These are phyloP conservation scores for Pythium rhizo-oryzae DNA, from an alignment of 352 stramenopile species.

Conservation along the genomic window DNA sequence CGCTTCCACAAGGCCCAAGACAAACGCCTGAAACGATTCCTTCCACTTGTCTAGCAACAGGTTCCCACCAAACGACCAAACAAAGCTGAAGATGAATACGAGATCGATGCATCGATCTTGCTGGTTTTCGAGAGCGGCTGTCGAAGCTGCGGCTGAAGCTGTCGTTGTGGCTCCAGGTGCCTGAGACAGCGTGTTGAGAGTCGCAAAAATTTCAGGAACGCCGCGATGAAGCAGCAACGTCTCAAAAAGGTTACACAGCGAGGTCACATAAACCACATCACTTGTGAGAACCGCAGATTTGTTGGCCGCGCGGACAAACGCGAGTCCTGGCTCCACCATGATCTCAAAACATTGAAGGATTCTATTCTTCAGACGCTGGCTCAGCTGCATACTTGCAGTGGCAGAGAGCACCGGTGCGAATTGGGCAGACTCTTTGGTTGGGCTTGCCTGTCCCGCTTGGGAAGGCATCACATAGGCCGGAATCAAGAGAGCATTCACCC, in stretches of 20 bases:
- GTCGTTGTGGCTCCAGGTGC: constrained; percentile 22
- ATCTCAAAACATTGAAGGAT: constrained; percentile 67
- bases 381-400: constrained; percentile 26
- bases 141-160: constrained; percentile 26
- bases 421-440: constrained; percentile 24
- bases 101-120: constrained; percentile 62
- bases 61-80: constrained; percentile 76
- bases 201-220: constrained; percentile 42
- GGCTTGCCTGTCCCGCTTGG: not conserved
- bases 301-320: constrained; percentile 41
- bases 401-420: constrained; percentile 5
- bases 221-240: constrained; percentile 46
- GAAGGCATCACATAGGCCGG: constrained; percentile 22
- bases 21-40: constrained; percentile 55
- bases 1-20: constrained; percentile 38
- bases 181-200: constrained; percentile 6
- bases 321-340: constrained; percentile 56
- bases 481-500: constrained; percentile 47
- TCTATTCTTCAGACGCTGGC: constrained; percentile 38
- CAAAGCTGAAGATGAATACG: constrained; percentile 70
- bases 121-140: constrained; percentile 42
- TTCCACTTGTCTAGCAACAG: constrained; percentile 37
- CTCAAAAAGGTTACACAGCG: constrained; percentile 65
- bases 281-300: constrained; percentile 50
- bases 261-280: constrained; percentile 52